Conservation (phyloP, 129 eudicot genomes). For the Scalesia atractyloides region DNA sequence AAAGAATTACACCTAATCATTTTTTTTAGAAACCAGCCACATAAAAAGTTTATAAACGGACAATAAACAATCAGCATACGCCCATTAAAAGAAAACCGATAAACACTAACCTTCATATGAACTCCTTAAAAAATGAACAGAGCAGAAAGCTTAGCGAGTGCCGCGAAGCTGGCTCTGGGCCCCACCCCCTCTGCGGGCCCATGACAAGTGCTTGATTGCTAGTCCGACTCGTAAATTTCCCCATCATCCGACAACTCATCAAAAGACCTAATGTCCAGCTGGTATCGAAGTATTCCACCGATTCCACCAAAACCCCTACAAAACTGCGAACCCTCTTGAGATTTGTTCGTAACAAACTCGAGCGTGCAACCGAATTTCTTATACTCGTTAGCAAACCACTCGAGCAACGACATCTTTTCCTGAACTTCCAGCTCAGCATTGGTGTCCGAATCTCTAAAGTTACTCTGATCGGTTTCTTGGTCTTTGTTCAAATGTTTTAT, state of each 20-base stretch:
- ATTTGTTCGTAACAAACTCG: conserved; percentile 14
- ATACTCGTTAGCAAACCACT: conserved; percentile 43
- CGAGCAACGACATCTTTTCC: conserved; percentile 38
- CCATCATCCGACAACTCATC: conserved; percentile 11
- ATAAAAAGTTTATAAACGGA: neutral
- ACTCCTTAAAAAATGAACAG: conserved; percentile 7
- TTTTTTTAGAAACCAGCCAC: neutral
- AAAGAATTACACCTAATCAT: neutral
- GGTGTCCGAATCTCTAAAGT: conserved; percentile 35
- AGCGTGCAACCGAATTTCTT: conserved; percentile 16
- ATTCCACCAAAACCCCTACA: conserved; percentile 41
- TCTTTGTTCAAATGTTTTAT: conserved; percentile 21
- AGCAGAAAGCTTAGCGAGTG: conserved; percentile 11
- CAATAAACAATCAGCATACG: neutral
- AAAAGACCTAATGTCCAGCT: conserved; percentile 12
- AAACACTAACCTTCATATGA: neutral
- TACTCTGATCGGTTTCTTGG: conserved; percentile 42
- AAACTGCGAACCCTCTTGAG: conserved; percentile 19
- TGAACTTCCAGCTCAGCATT: conserved; percentile 42
- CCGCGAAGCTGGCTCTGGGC: conserved; percentile 22
- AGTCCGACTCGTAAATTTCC: neutral
- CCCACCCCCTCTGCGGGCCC: conserved; percentile 38
- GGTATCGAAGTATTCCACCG: conserved; percentile 46
- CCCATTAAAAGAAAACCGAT: neutral
- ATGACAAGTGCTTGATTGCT: conserved; percentile 23